Conservation (phyloP, 345 rosid species). For the Aquilaria malaccensis region DNA sequence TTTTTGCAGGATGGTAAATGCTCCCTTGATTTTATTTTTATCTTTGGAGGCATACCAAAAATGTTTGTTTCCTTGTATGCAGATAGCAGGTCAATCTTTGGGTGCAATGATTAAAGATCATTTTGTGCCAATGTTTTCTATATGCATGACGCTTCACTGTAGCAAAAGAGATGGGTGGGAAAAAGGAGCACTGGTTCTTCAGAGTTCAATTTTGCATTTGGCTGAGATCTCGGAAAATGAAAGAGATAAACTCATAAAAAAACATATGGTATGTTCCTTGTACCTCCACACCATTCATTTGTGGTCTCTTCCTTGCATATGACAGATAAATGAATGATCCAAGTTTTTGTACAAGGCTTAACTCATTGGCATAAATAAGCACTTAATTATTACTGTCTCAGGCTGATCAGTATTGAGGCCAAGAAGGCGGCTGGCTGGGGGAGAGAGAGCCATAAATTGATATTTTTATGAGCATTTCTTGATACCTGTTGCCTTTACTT, state of each 20-base stretch:
- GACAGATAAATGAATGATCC: too few species aligned
- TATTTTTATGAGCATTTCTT: too few species aligned
- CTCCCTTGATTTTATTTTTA: neutral
- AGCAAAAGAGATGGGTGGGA: conserved; percentile 52
- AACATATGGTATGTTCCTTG: conserved; percentile 56
- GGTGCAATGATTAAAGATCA: conserved; percentile 50
- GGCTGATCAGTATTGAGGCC: too few species aligned
- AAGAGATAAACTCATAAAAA: conserved; percentile 81
- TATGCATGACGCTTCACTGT: conserved; percentile 72
- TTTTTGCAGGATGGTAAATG: neutral
- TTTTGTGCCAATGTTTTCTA: conserved; percentile 83
- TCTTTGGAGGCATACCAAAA: too few species aligned
- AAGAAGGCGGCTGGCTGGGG: too few species aligned
- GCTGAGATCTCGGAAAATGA: conserved; percentile 69
- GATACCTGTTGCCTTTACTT: too few species aligned
- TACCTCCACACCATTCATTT: neutral
- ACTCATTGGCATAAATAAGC: too few species aligned
- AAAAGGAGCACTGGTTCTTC: conserved; percentile 63
- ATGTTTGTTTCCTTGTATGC: conserved; percentile 22
- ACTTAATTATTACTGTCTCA: too few species aligned
- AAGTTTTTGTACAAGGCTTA: too few species aligned
- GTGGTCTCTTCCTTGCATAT: too few species aligned
- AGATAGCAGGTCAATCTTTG: conserved; percentile 65
- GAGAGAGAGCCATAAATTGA: too few species aligned
- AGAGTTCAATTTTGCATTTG: conserved; percentile 48